Base-by-base conservation (phyloP, 768 basidiomycete genomes). In the Collybia nuda region DNA sequence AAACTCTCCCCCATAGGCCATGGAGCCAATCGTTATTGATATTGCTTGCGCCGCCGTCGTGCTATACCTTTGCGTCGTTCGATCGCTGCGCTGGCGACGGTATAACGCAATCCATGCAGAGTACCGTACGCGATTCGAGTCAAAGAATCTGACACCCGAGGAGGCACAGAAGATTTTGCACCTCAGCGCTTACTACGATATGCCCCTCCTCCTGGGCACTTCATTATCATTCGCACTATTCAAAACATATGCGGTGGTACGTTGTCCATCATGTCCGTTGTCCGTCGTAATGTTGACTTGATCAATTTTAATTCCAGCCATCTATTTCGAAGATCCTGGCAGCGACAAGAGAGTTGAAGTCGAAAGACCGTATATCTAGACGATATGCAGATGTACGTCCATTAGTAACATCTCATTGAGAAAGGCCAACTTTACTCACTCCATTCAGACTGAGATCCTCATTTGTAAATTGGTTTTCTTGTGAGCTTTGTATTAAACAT, bases 181-280 rank as follows among this genome's bases (percentile, higher is more conserved):
- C 40, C 51, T 67, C 1, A 62, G 72, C 2, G 49, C 55, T 3
- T 47, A 61, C 12, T 79, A 72, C 48, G 79, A 81, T 53, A 77
- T 79, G 74, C 77, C 78, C 4, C 45, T 56, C 14, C 48, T 81
- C 2, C 40, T 72, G 47, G 66, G 67, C 42, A 72, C 73, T 54
- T 58, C 77, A 0, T 40, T 75, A 26, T 63, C 74, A 1, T 77
- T 81, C 58, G 80, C 79, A 2, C 56, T 81, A 51, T 80, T 80
- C 69, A 80, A 79, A 62, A 80, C 79, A 2, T 80, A 77, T 58
- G 75, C 56, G 1, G 70, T 78, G 48, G 78, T 79, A 51, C 53
- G 74, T 67, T 1, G 14, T 14, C 24, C 21, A 23, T 39, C 14
- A n/a, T 38, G 11, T 2, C 38, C 24, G 9, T 44, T 48, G 12